Evolutionary conservation across 192 early-diverging fungal genomes (phyloP), one percentile per base, ranked within the genome.

Genomic region (Umbelopsis sp.): DNA sequence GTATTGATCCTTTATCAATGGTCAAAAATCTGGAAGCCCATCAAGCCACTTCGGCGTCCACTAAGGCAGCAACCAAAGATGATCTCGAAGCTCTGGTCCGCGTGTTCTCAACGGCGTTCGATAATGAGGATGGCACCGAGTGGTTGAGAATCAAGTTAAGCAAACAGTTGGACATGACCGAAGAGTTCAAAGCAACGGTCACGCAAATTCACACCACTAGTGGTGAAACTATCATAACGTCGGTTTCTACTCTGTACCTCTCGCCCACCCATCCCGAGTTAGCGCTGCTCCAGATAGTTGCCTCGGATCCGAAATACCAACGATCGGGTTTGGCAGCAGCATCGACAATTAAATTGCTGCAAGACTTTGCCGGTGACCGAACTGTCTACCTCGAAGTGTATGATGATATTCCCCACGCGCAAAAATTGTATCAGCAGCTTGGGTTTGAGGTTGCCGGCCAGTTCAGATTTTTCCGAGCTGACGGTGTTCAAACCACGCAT

Each of bases 371-470:
- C 15, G 30, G 27, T 15, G 13, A 25, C 30, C 55, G 55, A 35
- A 25, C 21, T 16, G 25, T 61, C 21, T 61, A 61, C 16, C 55
- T 61, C 4, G 55, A 61, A 61, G 55, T 61, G 30, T 61, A 61
- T 61, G 30, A 61, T 16, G 27, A 61, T 15, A 30, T 61, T 13
- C 27, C 2, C 13, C 55, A 61, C 12, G 55, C 55, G 7, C 30
- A 61, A n/a, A 22, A 30, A 61, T 1, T 61, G 55, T 61, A 61
- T 25, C 27, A 61, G 16, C 27, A 30, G 33, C 27, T 61, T 35
- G 55, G 55, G 0, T 61, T 61, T 35, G 55, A 61, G n/a, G 55
- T 37, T 35, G 27, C 27, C 18, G 55, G 55, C 0, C 18, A 25
- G 12, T 61, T 37, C 55, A 61, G 18, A 3, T 61, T 61, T n/a